Conservation (phyloP, 2,329 filamentous ascomycete genomes). For the Xylogone sp. region DNA sequence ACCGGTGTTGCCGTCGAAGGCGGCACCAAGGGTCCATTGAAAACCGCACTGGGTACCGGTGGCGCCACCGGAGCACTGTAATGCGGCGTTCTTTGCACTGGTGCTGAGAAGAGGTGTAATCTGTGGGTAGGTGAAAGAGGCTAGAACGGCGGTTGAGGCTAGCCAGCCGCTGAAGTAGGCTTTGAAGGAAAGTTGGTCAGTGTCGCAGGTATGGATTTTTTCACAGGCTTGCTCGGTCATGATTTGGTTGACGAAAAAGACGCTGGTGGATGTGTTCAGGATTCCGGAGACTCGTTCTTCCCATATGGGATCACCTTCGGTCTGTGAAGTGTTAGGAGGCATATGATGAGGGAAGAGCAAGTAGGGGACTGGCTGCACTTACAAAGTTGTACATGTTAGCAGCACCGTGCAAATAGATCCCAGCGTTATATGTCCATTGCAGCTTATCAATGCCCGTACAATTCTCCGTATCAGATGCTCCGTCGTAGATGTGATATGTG, state of each 20-base stretch:
- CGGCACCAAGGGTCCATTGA: constrained; percentile 51
- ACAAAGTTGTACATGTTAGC: constrained; percentile 68
- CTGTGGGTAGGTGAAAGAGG: constrained; percentile 50
- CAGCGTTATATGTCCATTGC: constrained; percentile 67
- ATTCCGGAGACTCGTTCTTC: constrained; percentile 51
- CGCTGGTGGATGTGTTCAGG: constrained; percentile 41
- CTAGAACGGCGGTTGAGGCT: constrained; percentile 59
- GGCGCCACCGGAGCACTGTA: constrained; percentile 53
- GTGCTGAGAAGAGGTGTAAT: constrained; percentile 51
- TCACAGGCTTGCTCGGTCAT: constrained; percentile 69
- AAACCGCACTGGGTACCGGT: constrained; percentile 57
- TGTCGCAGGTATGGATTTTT: constrained; percentile 52
- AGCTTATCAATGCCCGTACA: constrained; percentile 58
- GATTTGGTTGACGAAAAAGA: constrained; percentile 54
- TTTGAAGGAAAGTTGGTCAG: constrained; percentile 58
- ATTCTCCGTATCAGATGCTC: constrained; percentile 51
- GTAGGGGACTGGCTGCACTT: constrained; percentile 17
- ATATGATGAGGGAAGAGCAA: not conserved
- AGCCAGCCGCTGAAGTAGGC: constrained; percentile 58
- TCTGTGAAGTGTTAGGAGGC: constrained; percentile 29
- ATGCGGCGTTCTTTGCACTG: constrained; percentile 53
- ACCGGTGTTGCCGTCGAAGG: constrained; percentile 57
- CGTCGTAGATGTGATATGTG: constrained; percentile 61
- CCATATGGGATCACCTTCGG: constrained; percentile 52
- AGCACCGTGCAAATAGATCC: constrained; percentile 56